Base-by-base conservation (phyloP, 805 yeast species). In the Dipodascus geniculatus region DNA sequence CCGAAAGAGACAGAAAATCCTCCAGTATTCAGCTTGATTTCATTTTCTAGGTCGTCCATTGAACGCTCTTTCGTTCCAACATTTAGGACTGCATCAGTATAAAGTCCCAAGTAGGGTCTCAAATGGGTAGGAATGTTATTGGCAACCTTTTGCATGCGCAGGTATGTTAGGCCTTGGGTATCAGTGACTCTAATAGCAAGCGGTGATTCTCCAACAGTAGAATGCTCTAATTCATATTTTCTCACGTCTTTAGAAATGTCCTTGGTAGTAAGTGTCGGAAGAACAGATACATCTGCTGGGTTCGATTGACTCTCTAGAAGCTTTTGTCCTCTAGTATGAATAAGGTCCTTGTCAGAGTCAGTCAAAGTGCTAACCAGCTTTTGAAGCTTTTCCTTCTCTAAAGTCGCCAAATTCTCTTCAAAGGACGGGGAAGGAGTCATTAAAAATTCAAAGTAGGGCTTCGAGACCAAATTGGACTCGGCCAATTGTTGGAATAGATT, bases 41-140 rank as follows among this genome's bases (percentile, higher is more conserved):
- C 81, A 59, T 90, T 89, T 63, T 91, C 98, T 55, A 93, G 76
- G 38, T 82, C 84, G 22, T 87, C 85, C 78, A 87, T 87, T 0
- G 83, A 65, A 55, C 83, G 81, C 6, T 68, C 62, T 4, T 71
- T 65, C 1, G 99, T 91, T n/a, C 99, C 99, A 57, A 93, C 73
- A 64, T 83, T 87, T 2, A 95, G 85, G 56, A 93, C 71, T 49
- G 95, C 84, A 24, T 83, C 85, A 8, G 84, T 73, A 69, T 86
- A 93, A 48, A 93, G 66, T 0, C 96, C 86, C 56, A 93, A 65
- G 59, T 78, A 89, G 38, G 83, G 81, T 53, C 83, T 75, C 49
- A 86, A 71, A 3, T 80, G 79, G 2, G 69, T 58, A 11, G 95
- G 91, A 3, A 91, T 63, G 2, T 69, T 57, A 6, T 78, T 69